Conservation (phyloP, 2,329 filamentous ascomycete species). For the Orbilia quercus region DNA sequence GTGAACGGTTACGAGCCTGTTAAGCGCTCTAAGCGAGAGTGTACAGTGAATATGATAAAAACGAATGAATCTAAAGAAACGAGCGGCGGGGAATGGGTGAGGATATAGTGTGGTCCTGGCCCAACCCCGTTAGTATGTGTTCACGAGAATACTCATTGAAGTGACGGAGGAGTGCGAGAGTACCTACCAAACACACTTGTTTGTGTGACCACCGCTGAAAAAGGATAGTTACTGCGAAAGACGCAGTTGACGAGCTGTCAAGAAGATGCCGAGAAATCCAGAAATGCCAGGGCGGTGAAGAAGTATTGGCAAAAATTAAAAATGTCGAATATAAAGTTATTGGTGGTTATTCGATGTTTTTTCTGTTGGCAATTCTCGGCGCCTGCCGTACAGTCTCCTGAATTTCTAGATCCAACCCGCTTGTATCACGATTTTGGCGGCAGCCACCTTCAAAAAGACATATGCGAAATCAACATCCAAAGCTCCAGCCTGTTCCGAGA, state of each 20-base stretch:
- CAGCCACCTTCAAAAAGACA: constrained; percentile 13
- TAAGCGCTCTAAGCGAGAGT: constrained; percentile 25
- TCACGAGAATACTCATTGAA: not conserved
- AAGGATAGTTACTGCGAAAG: constrained; percentile 9
- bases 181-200: not conserved
- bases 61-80: constrained; percentile 25
- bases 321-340: constrained; percentile 35
- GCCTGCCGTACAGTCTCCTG: constrained; percentile 48
- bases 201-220: constrained; percentile 5
- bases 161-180: not conserved
- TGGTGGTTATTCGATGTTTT: constrained; percentile 14
- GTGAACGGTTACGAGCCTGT: constrained; percentile 6
- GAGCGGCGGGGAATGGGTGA: not conserved
- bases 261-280: constrained; percentile 48
- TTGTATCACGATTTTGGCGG: constrained; percentile 28
- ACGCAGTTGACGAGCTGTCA: constrained; percentile 13
- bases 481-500: constrained; percentile 27
- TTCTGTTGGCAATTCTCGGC: constrained; percentile 11
- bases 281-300: constrained; percentile 28
- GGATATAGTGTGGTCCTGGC: not conserved
- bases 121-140: not conserved
- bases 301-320: constrained; percentile 11
- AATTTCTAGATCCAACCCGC: constrained; percentile 37
- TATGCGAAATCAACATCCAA: constrained; percentile 27
- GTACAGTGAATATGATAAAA: constrained; percentile 23